Evolutionary conservation across 116 monocot genomes (phyloP), one percentile per base, ranked within the genome.

Genomic region (Cymodocea nodosa): DNA sequence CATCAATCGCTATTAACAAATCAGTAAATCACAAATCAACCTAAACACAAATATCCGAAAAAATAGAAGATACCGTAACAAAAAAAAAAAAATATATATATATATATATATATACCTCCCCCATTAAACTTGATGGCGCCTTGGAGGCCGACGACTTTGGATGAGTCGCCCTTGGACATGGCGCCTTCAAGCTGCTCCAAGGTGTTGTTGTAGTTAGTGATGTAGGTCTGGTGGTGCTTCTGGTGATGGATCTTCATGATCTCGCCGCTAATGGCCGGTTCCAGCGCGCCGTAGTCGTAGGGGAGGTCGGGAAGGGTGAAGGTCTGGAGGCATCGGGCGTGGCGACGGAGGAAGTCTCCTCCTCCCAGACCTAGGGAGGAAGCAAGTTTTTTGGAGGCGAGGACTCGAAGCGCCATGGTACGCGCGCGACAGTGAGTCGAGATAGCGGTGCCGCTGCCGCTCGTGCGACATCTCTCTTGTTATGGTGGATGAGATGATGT

Each of bases 101-200:
- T 3, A 4, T 71, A 50, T 34, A 95, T n/a, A n/a, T n/a, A n/a
- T n/a, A n/a, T n/a, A n/a, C 95, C 95, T 81, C 95, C 95, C 54
- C 95, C 95, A 30, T 95, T 95, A 76, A 95, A 95, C 75, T 90
- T 95, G 78, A 95, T 85, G 65, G 90, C 87, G 63, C 85, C 74
- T 85, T 95, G 95, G 58, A 95, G 81, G 0, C 81, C 72, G 36
- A 87, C 87, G n/a, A 95, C 83, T 63, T 69, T 79, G 51, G 84
- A 49, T 20, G 81, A 23, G 65, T 95, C 85, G 59, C 95, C 90
- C 67, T 95, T 83, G 59, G 65, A 50, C 61, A 87, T 62, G 66
- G 95, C 95, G 23, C 80, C 82, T 16, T 95, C 81, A 66, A 95
- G 90, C 78, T 85, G 87, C 78, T 90, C 87, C n/a, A 90, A 73